phyloP scores from a whole-genome alignment of 1,284 basidiomycete genomes.

The Lignosus rhinocerotis region DNA sequence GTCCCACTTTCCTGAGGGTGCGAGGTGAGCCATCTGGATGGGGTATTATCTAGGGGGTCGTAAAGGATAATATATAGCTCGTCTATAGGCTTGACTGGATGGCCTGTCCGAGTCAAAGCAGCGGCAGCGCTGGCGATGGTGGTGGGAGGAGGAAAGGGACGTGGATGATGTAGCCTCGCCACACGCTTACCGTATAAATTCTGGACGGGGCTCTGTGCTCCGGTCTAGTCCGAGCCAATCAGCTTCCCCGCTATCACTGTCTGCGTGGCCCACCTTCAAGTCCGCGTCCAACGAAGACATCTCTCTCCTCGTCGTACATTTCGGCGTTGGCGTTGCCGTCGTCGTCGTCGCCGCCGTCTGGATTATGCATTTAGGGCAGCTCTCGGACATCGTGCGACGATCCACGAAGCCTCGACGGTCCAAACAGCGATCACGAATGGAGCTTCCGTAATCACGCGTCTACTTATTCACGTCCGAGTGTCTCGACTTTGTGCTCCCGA shows the following conservation, averaged over 20 bases:
- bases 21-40: slow-evolving; percentile 32
- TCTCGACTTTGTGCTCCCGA: neutral
- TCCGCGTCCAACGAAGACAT: neutral
- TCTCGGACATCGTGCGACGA: neutral
- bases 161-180: slow-evolving; percentile 8
- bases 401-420: neutral
- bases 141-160: slow-evolving; percentile 16
- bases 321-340: neutral
- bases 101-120: slow-evolving; percentile 33
- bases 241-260: neutral
- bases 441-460: slow-evolving; percentile 17
- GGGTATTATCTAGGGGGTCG: slow-evolving; percentile 32
- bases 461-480: slow-evolving; percentile 13
- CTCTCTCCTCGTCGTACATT: neutral
- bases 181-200: slow-evolving; percentile 17
- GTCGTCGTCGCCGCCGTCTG: neutral
- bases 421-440: slow-evolving; percentile 2
- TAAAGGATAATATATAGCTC: slow-evolving; percentile 20
- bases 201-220: slow-evolving; percentile 19
- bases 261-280: neutral
- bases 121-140: slow-evolving; percentile 20
- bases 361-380: neutral
- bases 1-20: slow-evolving; percentile 61
- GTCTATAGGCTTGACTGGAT: slow-evolving; percentile 33
- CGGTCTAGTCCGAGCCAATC: slow-evolving; percentile 21